phyloP scores from a whole-genome alignment of 202 grass and related monocot species.

The Dendrocalamus latiflorus region DNA sequence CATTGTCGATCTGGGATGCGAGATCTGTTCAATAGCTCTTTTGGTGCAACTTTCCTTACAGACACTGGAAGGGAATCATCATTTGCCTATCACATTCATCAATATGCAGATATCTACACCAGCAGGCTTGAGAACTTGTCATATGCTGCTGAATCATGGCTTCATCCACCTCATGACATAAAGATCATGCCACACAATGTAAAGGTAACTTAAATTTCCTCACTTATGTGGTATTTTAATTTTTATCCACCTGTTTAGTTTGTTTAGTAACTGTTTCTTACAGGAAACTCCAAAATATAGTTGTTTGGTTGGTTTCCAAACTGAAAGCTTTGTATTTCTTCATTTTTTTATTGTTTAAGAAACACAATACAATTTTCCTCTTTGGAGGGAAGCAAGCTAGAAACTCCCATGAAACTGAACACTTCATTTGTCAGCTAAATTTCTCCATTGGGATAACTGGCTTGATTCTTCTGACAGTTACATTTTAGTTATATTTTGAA shows the following conservation, averaged over 20 bases:
- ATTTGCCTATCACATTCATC: slow-evolving; percentile 97
- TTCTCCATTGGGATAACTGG: not conserved
- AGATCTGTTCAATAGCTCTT: slow-evolving; percentile 69
- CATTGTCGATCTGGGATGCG: slow-evolving; percentile 69
- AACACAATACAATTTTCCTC: not conserved
- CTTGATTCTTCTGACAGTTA: not conserved
- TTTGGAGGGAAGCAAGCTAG: not conserved
- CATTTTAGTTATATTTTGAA: not conserved
- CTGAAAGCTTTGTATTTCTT: not conserved
- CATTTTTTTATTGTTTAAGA: not conserved
- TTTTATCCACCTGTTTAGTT: not conserved
- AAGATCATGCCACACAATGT: slow-evolving; percentile 99
- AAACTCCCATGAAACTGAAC: not conserved
- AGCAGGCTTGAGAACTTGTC: slow-evolving; percentile 87
- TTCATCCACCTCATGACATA: slow-evolving; percentile 94
- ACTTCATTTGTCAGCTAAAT: not conserved
- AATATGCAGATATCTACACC: slow-evolving; percentile 95
- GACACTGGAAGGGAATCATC: slow-evolving; percentile 94
- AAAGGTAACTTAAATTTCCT: slow-evolving; percentile 51
- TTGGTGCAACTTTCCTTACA: slow-evolving; percentile 92
- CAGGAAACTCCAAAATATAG: not conserved
- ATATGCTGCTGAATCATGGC: slow-evolving; percentile 73
- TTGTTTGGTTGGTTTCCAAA: not conserved
- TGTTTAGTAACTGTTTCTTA: not conserved
- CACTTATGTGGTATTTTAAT: not conserved